Percentiles rank a stretch among this genome's conserved stretches.
Conservation (phyloP, 495 filamentous ascomycete genomes). For the Annulohypoxylon moriforme region DNA sequence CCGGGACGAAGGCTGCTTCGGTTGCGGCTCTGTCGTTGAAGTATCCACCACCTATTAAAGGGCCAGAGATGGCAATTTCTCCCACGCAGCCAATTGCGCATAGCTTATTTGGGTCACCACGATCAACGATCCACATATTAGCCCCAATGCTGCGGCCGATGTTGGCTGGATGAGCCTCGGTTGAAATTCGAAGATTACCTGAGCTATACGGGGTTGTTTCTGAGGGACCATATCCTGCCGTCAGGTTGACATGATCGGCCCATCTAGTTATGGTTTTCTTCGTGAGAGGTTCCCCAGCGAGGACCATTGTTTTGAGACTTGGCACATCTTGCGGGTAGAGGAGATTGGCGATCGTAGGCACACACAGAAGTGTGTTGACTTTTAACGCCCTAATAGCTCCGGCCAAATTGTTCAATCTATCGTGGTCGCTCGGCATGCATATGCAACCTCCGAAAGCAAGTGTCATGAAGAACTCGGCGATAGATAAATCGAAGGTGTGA, state of each 20-base stretch:
- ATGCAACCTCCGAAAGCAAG: neutral
- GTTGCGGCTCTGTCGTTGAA: neutral
- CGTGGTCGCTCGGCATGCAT: neutral
- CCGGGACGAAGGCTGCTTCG: neutral
- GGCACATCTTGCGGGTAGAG: neutral
- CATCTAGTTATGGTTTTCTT: neutral
- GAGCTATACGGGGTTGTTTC: neutral
- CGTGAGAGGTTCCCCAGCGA: neutral
- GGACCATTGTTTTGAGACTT: neutral
- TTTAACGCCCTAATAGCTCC: neutral
- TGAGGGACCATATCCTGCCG: neutral
- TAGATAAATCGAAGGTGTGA: neutral
- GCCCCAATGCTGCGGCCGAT: neutral
- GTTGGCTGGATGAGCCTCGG: neutral
- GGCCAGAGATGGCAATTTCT: neutral
- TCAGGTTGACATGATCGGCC: neutral
- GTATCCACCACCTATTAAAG: neutral
- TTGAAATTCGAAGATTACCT: neutral
- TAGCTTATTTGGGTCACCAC: neutral
- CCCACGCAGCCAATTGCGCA: neutral
- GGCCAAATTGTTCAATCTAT: neutral
- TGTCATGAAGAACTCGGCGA: neutral
- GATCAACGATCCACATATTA: neutral
- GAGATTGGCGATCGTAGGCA: neutral
- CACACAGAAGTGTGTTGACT: neutral